Base-by-base conservation (phyloP, 345 rosid species). In the Alliaria petiolata region DNA sequence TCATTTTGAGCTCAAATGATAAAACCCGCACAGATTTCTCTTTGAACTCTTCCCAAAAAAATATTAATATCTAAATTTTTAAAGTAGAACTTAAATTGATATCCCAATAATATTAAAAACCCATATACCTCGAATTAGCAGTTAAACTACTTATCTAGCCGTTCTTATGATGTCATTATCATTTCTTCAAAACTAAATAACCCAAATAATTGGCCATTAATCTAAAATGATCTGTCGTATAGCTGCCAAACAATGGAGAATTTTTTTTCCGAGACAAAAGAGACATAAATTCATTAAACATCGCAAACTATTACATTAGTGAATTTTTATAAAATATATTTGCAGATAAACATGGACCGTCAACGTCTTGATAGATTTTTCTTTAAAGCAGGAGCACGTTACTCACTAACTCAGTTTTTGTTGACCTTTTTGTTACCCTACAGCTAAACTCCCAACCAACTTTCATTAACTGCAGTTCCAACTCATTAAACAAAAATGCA, bases 371-470 rank as follows among this genome's bases (percentile, higher is more conserved):
- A 35, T 28, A 60, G 68, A 58, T 66, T 74, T 38, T 30, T 9
- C 43, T 8, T 57, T 47, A 34, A 67, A 67, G 78, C 50, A 67
- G 49, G 49, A 75, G 73, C 78, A 75, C 62, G 78, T 75, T 75
- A 62, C 56, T 54, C 56, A 74, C 68, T 74, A 67, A 75, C 78
- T 46, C 73, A 55, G 26, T 59, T 45, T 20, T 74, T 42, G 46
- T 74, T 42, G 46, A 67, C 73, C 40, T 33, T 59, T 8, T 13
- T 26, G 11, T 26, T 53, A 62, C 38, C 62, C 68, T 60, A 75
- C 73, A 60, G 40, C 49, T 22, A 58, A 65, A 49, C 61, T 60
- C 63, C 73, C 78, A 75, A 75, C 78, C 2, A 75, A 60, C 68
- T 67, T 25, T 30, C 73, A 67, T 75, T 67, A 36, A 75, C 9